A percentile compares a stretch with the other conserved stretches of the same genome.
phyloP scores from a whole-genome alignment of 208 protist genomes.

The Crithidia brevicula region DNA sequence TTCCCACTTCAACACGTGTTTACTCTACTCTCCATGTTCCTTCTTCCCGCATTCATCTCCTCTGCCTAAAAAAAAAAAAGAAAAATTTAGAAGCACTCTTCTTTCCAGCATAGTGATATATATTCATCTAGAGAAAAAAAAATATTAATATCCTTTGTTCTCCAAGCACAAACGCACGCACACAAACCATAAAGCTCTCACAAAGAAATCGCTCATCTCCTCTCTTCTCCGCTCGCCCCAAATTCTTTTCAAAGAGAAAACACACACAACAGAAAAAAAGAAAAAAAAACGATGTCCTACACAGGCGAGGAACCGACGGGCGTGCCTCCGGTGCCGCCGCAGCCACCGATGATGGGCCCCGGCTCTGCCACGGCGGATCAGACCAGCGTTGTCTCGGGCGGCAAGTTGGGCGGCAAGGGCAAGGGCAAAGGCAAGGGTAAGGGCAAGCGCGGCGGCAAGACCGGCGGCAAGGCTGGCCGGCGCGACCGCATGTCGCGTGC shows the following conservation, averaged over 20 bases:
- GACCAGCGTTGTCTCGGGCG: slow-evolving; percentile 86
- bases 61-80: background rate
- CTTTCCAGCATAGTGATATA: too few species aligned
- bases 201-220: too few species aligned
- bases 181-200: background rate
- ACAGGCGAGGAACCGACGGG: slow-evolving; percentile 50
- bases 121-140: too few species aligned
- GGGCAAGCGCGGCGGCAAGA: slow-evolving; percentile 92
- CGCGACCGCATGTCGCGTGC: slow-evolving; percentile 89
- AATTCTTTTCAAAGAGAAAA: too few species aligned
- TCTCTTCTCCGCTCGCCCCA: too few species aligned
- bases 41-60: background rate
- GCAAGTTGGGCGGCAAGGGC: slow-evolving; percentile 86
- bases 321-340: slow-evolving; percentile 28
- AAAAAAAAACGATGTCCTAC: slow-evolving; percentile 67
- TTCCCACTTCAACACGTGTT: too few species aligned
- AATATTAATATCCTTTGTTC: too few species aligned
- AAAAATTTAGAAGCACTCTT: too few species aligned
- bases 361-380: slow-evolving; percentile 84
- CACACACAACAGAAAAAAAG: too few species aligned
- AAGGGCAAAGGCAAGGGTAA: slow-evolving; percentile 75
- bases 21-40: too few species aligned
- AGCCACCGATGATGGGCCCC: slow-evolving; percentile 65
- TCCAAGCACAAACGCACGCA: too few species aligned
- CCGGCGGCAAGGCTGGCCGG: slow-evolving; percentile 85